A percentile compares a stretch with the other conserved stretches of the same genome.
These are phyloP conservation scores for Eimeria necatrix DNA, from an alignment of 169 alveolate species.

Conservation along the genomic window DNA sequence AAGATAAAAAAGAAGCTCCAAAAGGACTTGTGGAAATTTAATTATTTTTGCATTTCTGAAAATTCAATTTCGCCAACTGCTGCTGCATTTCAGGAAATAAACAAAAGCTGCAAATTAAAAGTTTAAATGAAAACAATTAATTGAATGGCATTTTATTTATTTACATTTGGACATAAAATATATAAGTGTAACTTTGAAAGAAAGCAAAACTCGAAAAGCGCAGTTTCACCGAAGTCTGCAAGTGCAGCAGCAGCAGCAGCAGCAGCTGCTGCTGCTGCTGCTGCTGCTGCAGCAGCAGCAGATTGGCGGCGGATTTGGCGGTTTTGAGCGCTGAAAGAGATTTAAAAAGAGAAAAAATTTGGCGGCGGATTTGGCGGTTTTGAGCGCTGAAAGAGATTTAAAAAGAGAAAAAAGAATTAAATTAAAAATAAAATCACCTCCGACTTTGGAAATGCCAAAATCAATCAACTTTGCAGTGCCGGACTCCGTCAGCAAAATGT, in stretches of 20 bases:
- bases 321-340: too few species aligned
- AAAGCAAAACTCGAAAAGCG: background rate
- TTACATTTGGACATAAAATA: background rate
- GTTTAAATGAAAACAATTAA: background rate
- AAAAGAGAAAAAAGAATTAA: background rate
- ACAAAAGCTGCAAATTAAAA: too few species aligned
- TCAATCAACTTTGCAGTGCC: conserved; percentile 93
- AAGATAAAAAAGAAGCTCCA: background rate
- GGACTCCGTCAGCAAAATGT: conserved; percentile 88
- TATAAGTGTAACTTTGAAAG: background rate
- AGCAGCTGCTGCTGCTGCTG: background rate
- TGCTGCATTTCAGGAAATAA: too few species aligned
- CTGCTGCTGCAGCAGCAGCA: background rate
- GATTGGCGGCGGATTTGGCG: background rate
- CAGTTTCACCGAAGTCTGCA: background rate
- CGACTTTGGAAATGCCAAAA: conserved; percentile 89
- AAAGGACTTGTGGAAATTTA: background rate
- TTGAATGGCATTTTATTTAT: background rate
- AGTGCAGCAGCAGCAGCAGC: background rate
- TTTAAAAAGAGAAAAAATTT: background rate
- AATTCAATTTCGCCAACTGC: too few species aligned
- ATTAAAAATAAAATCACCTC: background rate
- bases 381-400: too few species aligned
- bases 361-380: too few species aligned
- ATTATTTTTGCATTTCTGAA: too few species aligned